Base-by-base conservation (phyloP, 2,329 filamentous ascomycete species). In the Truncatella angustata region DNA sequence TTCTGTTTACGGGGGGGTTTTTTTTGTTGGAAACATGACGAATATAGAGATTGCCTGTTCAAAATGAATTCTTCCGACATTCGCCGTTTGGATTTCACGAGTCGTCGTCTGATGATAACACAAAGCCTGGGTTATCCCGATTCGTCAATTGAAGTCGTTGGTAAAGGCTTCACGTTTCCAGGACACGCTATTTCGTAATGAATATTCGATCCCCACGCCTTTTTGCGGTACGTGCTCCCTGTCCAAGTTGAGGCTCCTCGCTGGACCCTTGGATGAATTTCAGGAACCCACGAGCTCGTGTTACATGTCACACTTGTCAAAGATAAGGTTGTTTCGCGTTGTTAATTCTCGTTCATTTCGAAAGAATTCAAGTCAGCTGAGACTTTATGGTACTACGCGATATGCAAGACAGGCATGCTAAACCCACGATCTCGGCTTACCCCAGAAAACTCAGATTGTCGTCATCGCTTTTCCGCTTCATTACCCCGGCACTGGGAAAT, bases 131-230 rank as follows among this genome's bases (percentile, higher is more conserved):
- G 11, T 28, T 49, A 10, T 16, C 28, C 49, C 57, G 54, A 66
- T 66, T 66, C 60, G 64, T 52, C 50, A 51, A 21, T 20, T 16
- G 52, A 55, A 45, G 20, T 40, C 28, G 57, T 66, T 65, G 60
- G 58, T 65, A 67, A 67, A 59, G 57, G 54, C 61, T 64, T 65
- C 54, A 50, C 55, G 57, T 56, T 53, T 50, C 49, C 32, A 49
- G 49, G 61, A 64, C 60, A 66, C 65, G 64, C 60, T 58, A 66
- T 66, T 65, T 63, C 62, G 65, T 67, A 67, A 67, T 56, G 60
- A 54, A 64, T 64, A 61, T 54, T 60, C 21, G 5, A 23, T 40
- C 23, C 28, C 36, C 47, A 40, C 47, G 35, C 35, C 47, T 24
- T 26, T n/a, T 26, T n/a, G 47, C 20, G 47, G 47, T 34, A 18